Percentiles rank a stretch among this genome's conserved stretches.
Conservation (phyloP, 805 yeast species). For the Brettanomyces nanus region DNA sequence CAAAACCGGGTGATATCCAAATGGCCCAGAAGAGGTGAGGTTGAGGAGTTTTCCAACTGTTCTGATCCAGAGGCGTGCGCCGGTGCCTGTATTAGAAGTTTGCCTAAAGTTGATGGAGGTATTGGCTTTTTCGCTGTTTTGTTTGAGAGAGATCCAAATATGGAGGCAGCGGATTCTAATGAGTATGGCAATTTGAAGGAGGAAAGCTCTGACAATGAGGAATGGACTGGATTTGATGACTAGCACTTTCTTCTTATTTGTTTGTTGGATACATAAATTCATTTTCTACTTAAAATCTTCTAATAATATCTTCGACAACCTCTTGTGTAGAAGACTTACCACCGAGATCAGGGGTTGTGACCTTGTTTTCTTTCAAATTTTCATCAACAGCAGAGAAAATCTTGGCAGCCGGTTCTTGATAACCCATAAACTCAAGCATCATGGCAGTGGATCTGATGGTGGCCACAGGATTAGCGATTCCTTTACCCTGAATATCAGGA, state of each 20-base stretch:
- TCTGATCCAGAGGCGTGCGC: constrained; percentile 50
- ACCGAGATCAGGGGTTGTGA: constrained; percentile 92
- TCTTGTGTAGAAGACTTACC: constrained; percentile 83
- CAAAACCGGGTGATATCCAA: constrained; percentile 60
- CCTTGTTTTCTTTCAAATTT: constrained; percentile 68
- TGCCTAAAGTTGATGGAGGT: constrained; percentile 92
- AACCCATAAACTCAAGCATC: constrained; percentile 95
- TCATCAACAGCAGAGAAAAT: constrained; percentile 94
- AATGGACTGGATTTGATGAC: constrained; percentile 30
- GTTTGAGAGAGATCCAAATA: constrained; percentile 45
- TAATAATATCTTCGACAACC: constrained; percentile 76
- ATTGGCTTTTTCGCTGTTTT: constrained; percentile 97
- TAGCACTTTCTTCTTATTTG: constrained; percentile 11
- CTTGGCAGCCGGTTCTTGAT: constrained; percentile 79
- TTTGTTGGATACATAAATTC: background rate
- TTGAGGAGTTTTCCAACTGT: constrained; percentile 53
- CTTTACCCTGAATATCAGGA: constrained; percentile 95
- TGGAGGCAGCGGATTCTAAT: background rate
- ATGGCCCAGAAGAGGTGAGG: constrained; percentile 84
- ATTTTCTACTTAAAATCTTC: constrained; percentile 29
- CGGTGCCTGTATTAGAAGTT: constrained; percentile 78
- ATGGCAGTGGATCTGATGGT: constrained; percentile 96
- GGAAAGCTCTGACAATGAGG: constrained; percentile 25
- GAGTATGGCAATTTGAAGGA: constrained; percentile 8
- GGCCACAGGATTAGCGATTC: constrained; percentile 93